phyloP scores from a whole-genome alignment of 768 basidiomycete genomes.

The Lepiota venenata region DNA sequence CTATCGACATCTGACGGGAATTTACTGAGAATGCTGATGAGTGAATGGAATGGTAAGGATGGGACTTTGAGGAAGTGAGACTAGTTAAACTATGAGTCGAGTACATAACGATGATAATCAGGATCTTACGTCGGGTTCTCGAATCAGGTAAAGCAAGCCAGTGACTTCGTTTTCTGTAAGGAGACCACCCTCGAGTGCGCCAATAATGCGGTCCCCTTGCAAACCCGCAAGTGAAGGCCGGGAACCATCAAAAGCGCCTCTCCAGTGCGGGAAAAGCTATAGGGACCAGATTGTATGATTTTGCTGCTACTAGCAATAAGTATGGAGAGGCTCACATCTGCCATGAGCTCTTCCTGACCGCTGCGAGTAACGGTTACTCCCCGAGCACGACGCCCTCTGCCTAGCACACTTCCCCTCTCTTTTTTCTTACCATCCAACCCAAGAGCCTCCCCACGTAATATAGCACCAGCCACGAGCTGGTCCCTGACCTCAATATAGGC shows the following conservation, averaged over 20 bases:
- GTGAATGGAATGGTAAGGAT: conserved; percentile 75
- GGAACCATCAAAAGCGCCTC: conserved; percentile 67
- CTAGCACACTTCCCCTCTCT: conserved; percentile 63
- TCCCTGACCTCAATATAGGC: conserved; percentile 75
- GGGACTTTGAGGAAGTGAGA: conserved; percentile 87
- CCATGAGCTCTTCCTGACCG: conserved; percentile 79
- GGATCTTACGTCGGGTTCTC: conserved; percentile 66
- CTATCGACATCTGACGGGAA: conserved; percentile 78
- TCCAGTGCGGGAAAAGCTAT: conserved; percentile 83
- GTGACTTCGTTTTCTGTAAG: conserved; percentile 66
- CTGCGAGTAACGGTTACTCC: conserved; percentile 83
- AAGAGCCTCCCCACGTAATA: conserved; percentile 51
- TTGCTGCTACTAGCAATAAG: neutral
- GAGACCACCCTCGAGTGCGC: conserved; percentile 61
- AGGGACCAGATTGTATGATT: neutral
- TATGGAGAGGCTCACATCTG: conserved; percentile 49
- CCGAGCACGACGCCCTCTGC: conserved; percentile 72
- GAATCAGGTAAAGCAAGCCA: conserved; percentile 64
- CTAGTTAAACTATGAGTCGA: conserved; percentile 32
- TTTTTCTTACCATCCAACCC: conserved; percentile 28
- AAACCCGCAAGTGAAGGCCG: conserved; percentile 66
- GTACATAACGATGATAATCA: neutral
- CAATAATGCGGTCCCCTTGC: conserved; percentile 51
- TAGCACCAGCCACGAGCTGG: conserved; percentile 59
- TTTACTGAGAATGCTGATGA: conserved; percentile 71